A percentile compares a stretch with the other conserved stretches of the same genome.
Evolutionary conservation across 1,284 basidiomycete genomes (phyloP).

Genomic region (Rhizopogon parksii): DNA sequence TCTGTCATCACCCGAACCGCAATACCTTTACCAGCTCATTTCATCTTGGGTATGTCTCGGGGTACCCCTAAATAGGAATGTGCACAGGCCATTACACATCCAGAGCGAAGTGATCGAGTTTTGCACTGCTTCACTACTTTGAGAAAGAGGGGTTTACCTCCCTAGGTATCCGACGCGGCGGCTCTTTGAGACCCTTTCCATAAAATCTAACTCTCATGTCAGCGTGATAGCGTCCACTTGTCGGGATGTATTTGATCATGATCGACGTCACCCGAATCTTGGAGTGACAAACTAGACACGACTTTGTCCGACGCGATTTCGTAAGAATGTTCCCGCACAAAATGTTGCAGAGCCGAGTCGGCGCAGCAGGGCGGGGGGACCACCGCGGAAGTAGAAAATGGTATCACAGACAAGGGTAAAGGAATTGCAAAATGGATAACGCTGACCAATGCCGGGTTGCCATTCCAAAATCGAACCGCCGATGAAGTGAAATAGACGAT

Average conservation of each 20-base stretch:
- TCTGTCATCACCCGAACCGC: slow-evolving; percentile 12
- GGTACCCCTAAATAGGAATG: slow-evolving; percentile 24
- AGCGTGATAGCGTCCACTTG: too few species aligned
- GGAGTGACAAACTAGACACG: not conserved
- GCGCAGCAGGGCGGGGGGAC: slow-evolving; percentile 1
- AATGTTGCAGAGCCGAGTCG: not conserved
- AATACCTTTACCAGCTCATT: slow-evolving; percentile 27
- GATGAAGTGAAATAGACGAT: not conserved
- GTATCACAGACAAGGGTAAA: not conserved
- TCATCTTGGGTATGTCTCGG: slow-evolving; percentile 22
- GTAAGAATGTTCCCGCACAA: not conserved
- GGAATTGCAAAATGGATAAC: not conserved
- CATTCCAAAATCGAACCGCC: not conserved
- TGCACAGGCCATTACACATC: not conserved
- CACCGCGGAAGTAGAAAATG: not conserved
- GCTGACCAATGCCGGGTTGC: not conserved
- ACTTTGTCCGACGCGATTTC: not conserved
- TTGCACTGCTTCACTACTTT: not conserved
- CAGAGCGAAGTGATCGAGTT: slow-evolving; percentile 3
- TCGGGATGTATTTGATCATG: too few species aligned
- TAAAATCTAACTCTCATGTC: too few species aligned
- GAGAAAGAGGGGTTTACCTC: not conserved
- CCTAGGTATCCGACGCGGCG: not conserved
- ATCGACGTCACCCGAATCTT: too few species aligned
- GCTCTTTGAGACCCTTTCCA: too few species aligned